Evolutionary conservation across 1,284 basidiomycete genomes (phyloP), one percentile per base, ranked within the genome.

Genomic region (Cryptococcus neoformans): DNA sequence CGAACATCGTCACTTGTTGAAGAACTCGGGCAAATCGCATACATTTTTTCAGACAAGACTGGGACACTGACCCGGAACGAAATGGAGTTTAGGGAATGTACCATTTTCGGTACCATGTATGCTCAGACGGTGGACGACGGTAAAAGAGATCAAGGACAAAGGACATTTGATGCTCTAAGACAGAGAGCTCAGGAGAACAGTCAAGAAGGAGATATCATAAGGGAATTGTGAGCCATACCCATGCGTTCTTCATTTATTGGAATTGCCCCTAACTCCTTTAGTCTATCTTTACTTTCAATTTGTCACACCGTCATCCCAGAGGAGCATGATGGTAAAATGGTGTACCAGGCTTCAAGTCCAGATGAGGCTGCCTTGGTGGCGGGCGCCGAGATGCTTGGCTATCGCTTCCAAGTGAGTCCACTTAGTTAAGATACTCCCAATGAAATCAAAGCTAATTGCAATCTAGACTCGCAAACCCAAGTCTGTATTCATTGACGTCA

Each of bases 251-350:
- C 28, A 21, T 12, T 28, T 28, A 28, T 4, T 28, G 28, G 28
- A 28, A 28, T 3, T n/a, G n/a, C n/a, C n/a, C n/a, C 28, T 28
- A 28, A 28, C 28, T 28, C 28, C 6, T 28, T 4, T 35, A 74
- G 72, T 70, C 75, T 99, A 67, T 88, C 89, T 0, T 80, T 99
- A 39, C 82, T 99, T 41, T 89, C 95, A 3, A 94, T 98, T 40
- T 99, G 96, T 69, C 96, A 99, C 75, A 99, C 96, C 0, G 96
- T 99, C 65, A 96, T 99, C 73, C 90, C 96, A n/a, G 96, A 99
- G 77, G 79, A 87, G 55, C 87, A 86, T 65, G 86, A 91, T 54
- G 82, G 80, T 40, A 93, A 90, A 82, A 88, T 87, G 67, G 82
- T 87, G 21, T 99, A 89, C 74, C 96, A 99, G 76, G 96, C 96